phyloP scores from a whole-genome alignment of 1,139 yeast species.

The Sugiyamaella novakii region DNA sequence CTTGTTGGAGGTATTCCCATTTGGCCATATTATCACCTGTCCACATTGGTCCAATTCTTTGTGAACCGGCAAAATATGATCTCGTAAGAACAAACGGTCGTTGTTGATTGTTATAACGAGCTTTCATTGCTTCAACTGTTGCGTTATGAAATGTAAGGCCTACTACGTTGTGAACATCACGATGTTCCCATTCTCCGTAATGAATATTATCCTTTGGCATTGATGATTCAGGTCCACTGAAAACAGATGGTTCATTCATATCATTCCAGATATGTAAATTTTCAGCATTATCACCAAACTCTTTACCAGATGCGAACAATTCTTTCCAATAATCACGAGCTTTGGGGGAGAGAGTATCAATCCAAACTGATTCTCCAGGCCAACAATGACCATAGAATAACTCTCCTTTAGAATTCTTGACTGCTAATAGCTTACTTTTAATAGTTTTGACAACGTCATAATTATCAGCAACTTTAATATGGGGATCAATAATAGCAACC shows the following conservation, averaged over 20 bases:
- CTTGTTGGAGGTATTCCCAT: conserved; percentile 81
- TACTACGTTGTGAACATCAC: conserved; percentile 84
- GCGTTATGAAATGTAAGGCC: conserved; percentile 81
- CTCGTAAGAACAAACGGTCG: conserved; percentile 93
- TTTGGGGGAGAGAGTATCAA: conserved; percentile 74
- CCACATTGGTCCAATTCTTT: conserved; percentile 92
- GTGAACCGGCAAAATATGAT: conserved; percentile 87
- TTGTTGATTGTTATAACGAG: conserved; percentile 53
- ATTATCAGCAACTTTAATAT: conserved; percentile 60
- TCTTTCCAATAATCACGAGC: conserved; percentile 63
- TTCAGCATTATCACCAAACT: conserved; percentile 54
- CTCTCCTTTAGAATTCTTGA: conserved; percentile 51
- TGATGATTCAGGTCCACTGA: conserved; percentile 91
- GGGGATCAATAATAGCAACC: conserved; percentile 90
- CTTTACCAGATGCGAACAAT: conserved; percentile 42
- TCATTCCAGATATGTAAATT: conserved; percentile 94
- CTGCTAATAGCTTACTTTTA: conserved; percentile 45
- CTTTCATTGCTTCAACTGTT: conserved; percentile 65
- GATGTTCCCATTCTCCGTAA: conserved; percentile 80
- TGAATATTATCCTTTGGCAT: conserved; percentile 82
- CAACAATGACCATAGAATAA: conserved; percentile 88
- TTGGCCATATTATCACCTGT: conserved; percentile 94
- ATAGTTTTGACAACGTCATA: conserved; percentile 65
- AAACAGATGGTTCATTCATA: conserved; percentile 97
- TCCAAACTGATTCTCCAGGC: conserved; percentile 98